Conservation (phyloP, 2,329 filamentous ascomycete genomes). For the Talaromyces sp. region DNA sequence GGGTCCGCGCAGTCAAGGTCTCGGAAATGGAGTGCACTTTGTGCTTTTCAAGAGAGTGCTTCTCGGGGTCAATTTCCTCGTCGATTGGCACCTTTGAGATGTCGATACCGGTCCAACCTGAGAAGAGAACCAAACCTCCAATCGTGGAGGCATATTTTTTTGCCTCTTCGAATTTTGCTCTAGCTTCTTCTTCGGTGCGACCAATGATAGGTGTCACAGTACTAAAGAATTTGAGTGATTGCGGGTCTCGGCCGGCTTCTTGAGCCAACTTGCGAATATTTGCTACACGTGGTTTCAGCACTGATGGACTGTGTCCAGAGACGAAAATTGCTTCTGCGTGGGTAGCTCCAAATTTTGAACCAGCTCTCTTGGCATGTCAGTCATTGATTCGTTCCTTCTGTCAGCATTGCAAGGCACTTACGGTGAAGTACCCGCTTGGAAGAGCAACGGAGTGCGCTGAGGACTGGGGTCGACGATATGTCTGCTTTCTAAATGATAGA, state of each 20-base stretch:
- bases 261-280: constrained; percentile 53
- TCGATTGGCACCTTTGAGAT: constrained; percentile 56
- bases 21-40: constrained; percentile 51
- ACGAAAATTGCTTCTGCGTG: constrained; percentile 63
- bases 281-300: constrained; percentile 51
- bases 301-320: constrained; percentile 50
- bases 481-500: constrained; percentile 45
- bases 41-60: constrained; percentile 53
- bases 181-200: constrained; percentile 52
- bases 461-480: constrained; percentile 56
- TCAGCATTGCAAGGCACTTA: neutral
- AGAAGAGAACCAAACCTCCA: constrained; percentile 55
- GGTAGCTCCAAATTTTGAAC: constrained; percentile 54
- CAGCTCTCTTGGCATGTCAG: constrained; percentile 35
- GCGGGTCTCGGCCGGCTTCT: constrained; percentile 53
- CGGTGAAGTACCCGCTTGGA: constrained; percentile 58
- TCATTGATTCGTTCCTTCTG: neutral
- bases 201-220: constrained; percentile 52
- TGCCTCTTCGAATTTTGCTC: constrained; percentile 50
- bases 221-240: constrained; percentile 55
- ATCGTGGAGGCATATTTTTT: constrained; percentile 53
- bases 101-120: constrained; percentile 60
- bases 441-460: constrained; percentile 56
- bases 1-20: constrained; percentile 48
- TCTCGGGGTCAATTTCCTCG: constrained; percentile 52